Evolutionary conservation across 1,139 yeast species (phyloP).

Genomic region (Scheffersomyces parashehatae): DNA sequence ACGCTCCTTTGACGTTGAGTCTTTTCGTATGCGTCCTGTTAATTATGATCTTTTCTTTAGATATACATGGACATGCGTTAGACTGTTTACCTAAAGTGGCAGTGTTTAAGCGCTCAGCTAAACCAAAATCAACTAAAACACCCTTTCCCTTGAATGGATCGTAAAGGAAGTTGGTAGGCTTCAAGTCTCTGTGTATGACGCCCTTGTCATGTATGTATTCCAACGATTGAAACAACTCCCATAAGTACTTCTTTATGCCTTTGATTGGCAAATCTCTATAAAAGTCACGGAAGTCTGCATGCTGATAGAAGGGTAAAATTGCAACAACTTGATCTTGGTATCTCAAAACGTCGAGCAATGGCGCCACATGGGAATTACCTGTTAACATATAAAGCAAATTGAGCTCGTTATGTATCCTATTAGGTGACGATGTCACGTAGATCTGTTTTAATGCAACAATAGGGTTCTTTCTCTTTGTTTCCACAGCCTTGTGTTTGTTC

Average conservation of each 20-base stretch:
- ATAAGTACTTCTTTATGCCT: slow-evolving; percentile 80
- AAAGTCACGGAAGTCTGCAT: slow-evolving; percentile 86
- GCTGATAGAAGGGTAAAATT: slow-evolving; percentile 87
- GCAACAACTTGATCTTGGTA: slow-evolving; percentile 91
- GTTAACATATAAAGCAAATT: slow-evolving; percentile 67
- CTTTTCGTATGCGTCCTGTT: slow-evolving; percentile 33
- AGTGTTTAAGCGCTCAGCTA: slow-evolving; percentile 60
- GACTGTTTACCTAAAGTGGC: slow-evolving; percentile 14
- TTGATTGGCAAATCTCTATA: slow-evolving; percentile 75
- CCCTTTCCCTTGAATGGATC: slow-evolving; percentile 77
- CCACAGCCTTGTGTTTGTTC: slow-evolving; percentile 8
- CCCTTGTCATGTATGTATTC: slow-evolving; percentile 73
- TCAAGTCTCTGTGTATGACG: slow-evolving; percentile 85
- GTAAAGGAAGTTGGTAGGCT: slow-evolving; percentile 85
- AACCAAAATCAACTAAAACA: slow-evolving; percentile 87
- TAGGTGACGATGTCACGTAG: slow-evolving; percentile 93
- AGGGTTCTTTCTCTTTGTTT: slow-evolving; percentile 37
- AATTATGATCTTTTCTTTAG: slow-evolving; percentile 15
- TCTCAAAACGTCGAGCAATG: slow-evolving; percentile 83
- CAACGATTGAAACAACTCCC: slow-evolving; percentile 75
- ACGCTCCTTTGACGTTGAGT: slow-evolving; percentile 57
- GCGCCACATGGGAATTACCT: slow-evolving; percentile 79
- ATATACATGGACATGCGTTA: slow-evolving; percentile 18
- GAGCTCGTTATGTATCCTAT: slow-evolving; percentile 84
- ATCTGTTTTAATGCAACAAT: slow-evolving; percentile 90